These are phyloP conservation scores for Selaginella tamariscina DNA, from an alignment of 75 land plant genomes.

Conservation along the genomic window DNA sequence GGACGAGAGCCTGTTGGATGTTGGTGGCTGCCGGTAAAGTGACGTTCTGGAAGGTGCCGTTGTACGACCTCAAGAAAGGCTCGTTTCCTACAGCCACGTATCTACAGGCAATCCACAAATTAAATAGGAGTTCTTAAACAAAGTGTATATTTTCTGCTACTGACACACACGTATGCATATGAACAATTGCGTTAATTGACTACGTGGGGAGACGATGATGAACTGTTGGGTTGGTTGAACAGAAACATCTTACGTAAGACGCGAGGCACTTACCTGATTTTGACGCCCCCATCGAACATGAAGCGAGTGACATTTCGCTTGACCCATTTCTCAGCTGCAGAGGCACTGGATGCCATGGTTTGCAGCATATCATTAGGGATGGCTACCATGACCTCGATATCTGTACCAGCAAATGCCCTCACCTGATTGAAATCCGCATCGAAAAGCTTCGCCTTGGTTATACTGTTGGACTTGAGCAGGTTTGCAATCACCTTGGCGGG, in stretches of 20 bases:
- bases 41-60: constrained; percentile 24
- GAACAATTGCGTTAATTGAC: too few relatives aligned
- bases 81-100: constrained; percentile 76
- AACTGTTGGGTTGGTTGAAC: too few relatives aligned
- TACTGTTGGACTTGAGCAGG: constrained; percentile 9
- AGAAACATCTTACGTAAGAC: too few relatives aligned
- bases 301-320: background rate
- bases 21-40: constrained; percentile 51
- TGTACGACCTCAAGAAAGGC: constrained; percentile 53
- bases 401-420: constrained; percentile 4
- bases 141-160: background rate
- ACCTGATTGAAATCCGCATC: constrained; percentile 2
- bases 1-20: constrained; percentile 48
- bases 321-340: constrained; percentile 2
- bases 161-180: too few relatives aligned
- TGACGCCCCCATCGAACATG: background rate
- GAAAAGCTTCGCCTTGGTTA: constrained; percentile 5
- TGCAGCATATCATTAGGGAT: constrained; percentile 2
- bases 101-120: constrained; percentile 20
- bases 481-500: background rate
- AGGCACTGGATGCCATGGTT: background rate
- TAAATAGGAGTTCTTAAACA: background rate
- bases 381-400: constrained; percentile 9
- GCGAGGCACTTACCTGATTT: background rate
- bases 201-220: too few relatives aligned